Evolutionary conservation across 2,329 filamentous ascomycete genomes (phyloP).

Genomic region (Lecanicillium sp.): DNA sequence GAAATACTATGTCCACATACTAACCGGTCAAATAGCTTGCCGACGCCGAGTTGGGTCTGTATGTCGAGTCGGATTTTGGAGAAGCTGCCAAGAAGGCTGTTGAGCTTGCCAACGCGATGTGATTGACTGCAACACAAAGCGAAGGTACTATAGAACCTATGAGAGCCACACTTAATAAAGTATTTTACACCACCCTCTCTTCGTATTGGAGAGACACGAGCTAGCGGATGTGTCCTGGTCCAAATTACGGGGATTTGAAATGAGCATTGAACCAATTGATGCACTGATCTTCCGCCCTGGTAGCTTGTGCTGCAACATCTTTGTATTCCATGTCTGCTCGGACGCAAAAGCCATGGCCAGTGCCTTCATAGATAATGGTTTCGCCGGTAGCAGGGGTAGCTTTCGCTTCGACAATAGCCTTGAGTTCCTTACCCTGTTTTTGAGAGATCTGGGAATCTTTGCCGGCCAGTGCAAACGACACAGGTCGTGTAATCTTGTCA

Average conservation of each 20-base stretch:
- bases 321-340: constrained; percentile 20
- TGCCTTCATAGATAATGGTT: constrained; percentile 26
- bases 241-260: constrained; percentile 6
- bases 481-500: constrained; percentile 32
- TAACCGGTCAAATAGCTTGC: constrained; percentile 13
- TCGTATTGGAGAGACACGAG: background rate
- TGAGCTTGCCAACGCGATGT: constrained; percentile 11
- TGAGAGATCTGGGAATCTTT: constrained; percentile 30
- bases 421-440: constrained; percentile 23
- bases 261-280: constrained; percentile 24
- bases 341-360: constrained; percentile 33
- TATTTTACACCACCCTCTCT: too few relatives aligned
- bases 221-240: too few relatives aligned
- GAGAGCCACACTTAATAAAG: too few relatives aligned
- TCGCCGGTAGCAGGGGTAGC: constrained; percentile 25
- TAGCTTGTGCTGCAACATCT: constrained; percentile 18
- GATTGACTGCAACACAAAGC: too few relatives aligned
- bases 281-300: constrained; percentile 23
- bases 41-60: constrained; percentile 16
- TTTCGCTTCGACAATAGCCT: constrained; percentile 25
- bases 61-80: constrained; percentile 21
- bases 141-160: too few relatives aligned
- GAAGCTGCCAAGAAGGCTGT: constrained; percentile 14
- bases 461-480: constrained; percentile 38
- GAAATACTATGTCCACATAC: background rate